Conservation (phyloP, 148 eudicot species). For the Silene conica region DNA sequence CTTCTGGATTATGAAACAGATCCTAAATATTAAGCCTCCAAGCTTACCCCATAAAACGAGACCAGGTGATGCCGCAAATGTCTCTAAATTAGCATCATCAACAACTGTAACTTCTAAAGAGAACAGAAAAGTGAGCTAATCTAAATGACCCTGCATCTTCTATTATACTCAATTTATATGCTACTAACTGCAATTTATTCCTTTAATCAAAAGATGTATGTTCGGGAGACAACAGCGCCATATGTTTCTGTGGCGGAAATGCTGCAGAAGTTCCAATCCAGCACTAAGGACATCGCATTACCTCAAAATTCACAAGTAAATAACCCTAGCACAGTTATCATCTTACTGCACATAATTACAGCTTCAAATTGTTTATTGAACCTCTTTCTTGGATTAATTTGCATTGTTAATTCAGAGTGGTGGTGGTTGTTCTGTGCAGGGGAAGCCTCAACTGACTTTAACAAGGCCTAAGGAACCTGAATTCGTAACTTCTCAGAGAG, state of each 20-base stretch:
- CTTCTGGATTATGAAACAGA: conserved; percentile 32
- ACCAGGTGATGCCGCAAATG: conserved; percentile 30
- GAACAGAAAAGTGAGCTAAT: conserved; percentile 58
- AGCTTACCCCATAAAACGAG: conserved; percentile 72
- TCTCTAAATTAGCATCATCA: conserved; percentile 37
- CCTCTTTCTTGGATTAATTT: conserved; percentile 1
- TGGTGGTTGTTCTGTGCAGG: conserved; percentile 32
- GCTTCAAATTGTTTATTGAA: not conserved
- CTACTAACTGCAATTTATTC: conserved; percentile 15
- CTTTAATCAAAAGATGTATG: conserved; percentile 56
- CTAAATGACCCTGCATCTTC: not conserved
- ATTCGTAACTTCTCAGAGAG: conserved; percentile 79
- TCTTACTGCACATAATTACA: not conserved
- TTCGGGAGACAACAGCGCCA: conserved; percentile 54
- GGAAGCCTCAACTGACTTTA: conserved; percentile 55
- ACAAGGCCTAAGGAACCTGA: conserved; percentile 95
- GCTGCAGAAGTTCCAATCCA: conserved; percentile 84
- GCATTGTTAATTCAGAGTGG: conserved; percentile 27
- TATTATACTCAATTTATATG: not conserved
- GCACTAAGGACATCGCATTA: conserved; percentile 60
- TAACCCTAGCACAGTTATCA: not conserved
- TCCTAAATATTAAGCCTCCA: conserved; percentile 62
- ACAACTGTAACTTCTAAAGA: conserved; percentile 45
- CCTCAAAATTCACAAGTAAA: conserved; percentile 48
- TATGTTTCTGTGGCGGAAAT: conserved; percentile 93